Conservation (phyloP, 257 asterid genomes). For the Asclepias syriaca region DNA sequence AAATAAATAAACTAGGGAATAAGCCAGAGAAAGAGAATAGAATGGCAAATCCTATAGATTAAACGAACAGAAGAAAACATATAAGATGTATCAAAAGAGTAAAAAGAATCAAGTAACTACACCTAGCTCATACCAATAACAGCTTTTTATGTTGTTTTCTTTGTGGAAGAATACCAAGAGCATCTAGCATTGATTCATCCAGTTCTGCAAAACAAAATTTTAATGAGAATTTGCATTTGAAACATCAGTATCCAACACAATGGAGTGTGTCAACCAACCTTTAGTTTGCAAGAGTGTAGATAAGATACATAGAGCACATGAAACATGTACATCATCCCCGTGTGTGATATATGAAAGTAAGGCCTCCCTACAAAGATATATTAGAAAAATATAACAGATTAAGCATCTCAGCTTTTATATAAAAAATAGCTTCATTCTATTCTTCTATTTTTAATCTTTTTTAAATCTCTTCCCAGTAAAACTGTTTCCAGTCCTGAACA, state of each 20-base stretch:
- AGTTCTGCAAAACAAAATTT: conserved; percentile 52
- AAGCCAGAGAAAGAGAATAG: neutral
- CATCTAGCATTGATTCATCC: conserved; percentile 92
- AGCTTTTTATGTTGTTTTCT: conserved; percentile 90
- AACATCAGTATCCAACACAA: conserved; percentile 23
- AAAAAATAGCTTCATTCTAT: neutral
- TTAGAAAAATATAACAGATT: neutral
- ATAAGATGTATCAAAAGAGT: no score
- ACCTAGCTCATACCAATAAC: conserved; percentile 62
- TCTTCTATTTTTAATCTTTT: neutral
- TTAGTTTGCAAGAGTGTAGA: conserved; percentile 93
- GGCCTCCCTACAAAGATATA: conserved; percentile 58
- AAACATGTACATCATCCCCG: conserved; percentile 85
- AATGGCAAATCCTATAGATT: neutral
- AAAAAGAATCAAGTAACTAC: conserved; percentile 2
- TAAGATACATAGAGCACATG: conserved; percentile 77
- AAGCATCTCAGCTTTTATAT: neutral
- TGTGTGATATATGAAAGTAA: conserved; percentile 72
- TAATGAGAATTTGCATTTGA: conserved; percentile 18
- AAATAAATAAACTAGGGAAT: no score
- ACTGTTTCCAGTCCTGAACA: no score
- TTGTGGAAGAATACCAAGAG: conserved; percentile 97
- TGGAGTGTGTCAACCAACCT: conserved; percentile 43
- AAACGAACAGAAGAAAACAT: neutral
- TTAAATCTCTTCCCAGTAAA: neutral